These are phyloP conservation scores for Aphelidium insulamus DNA, from an alignment of 371 early-diverging fungal genomes.

Conservation along the genomic window DNA sequence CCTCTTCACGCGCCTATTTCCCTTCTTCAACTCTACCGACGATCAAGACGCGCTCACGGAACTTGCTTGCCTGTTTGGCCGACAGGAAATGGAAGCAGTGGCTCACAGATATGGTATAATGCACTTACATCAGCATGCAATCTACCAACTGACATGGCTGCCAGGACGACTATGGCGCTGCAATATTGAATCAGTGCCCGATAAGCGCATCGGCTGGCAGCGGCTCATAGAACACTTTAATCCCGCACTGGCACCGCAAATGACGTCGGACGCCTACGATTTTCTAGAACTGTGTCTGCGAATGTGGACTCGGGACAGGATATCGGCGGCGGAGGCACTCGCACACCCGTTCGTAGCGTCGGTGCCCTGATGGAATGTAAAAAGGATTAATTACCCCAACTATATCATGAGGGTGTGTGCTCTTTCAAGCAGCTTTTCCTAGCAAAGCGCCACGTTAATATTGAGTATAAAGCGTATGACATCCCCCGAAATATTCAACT, in stretches of 20 bases:
- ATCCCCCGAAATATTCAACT: too few relatives aligned
- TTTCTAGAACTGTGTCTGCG: constrained; percentile 18
- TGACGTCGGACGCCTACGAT: constrained; percentile 13
- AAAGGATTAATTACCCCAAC: too few relatives aligned
- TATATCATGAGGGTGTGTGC: too few relatives aligned
- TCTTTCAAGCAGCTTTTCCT: too few relatives aligned
- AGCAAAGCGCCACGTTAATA: too few relatives aligned
- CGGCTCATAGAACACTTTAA: constrained; percentile 16
- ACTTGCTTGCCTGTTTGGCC: constrained; percentile 71
- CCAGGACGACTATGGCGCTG: constrained; percentile 5
- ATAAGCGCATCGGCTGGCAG: constrained; percentile 12
- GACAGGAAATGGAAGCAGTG: constrained; percentile 42
- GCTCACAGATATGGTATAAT: constrained; percentile 33
- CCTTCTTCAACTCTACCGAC: constrained; percentile 76
- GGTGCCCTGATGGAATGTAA: too few relatives aligned
- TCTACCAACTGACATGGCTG: constrained; percentile 17
- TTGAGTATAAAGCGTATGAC: too few relatives aligned
- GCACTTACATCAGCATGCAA: neutral
- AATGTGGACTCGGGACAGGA: constrained; percentile 18
- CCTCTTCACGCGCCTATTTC: constrained; percentile 62
- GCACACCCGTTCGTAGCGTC: constrained; percentile 29
- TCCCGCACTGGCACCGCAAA: constrained; percentile 6
- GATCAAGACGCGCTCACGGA: constrained; percentile 83
- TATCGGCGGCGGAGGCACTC: constrained; percentile 33
- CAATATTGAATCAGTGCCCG: constrained; percentile 25